These are phyloP conservation scores for Populus davidiana DNA, from an alignment of 345 rosid genomes.

Conservation along the genomic window DNA sequence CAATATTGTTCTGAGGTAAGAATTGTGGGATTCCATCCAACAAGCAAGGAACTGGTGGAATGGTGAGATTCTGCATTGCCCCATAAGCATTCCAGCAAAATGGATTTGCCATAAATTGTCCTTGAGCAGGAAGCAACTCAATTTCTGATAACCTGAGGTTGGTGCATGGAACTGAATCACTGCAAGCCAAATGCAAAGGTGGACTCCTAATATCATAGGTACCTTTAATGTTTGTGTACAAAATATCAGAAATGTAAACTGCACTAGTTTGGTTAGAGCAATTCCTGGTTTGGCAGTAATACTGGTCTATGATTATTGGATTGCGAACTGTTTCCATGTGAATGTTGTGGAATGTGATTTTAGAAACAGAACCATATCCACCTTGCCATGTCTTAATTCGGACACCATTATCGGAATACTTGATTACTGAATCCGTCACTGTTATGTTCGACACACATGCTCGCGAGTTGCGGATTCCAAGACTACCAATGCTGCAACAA, in stretches of 20 bases:
- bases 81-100: constrained; percentile 97
- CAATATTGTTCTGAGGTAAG: constrained; percentile 16
- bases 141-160: constrained; percentile 17
- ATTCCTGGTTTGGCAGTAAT: constrained; percentile 21
- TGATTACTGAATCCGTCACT: constrained; percentile 23
- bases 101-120: constrained; percentile 53
- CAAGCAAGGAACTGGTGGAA: constrained; percentile 42
- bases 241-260: constrained; percentile 24
- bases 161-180: constrained; percentile 38
- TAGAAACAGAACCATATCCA: constrained; percentile 26
- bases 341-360: constrained; percentile 30
- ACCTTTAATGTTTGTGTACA: constrained; percentile 29
- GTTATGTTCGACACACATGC: constrained; percentile 39
- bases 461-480: constrained; percentile 26
- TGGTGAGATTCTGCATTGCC: constrained; percentile 28
- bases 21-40: constrained; percentile 32
- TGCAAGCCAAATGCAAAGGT: constrained; percentile 32
- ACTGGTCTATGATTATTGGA: constrained; percentile 39
- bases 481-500: constrained; percentile 37
- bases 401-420: constrained; percentile 31
- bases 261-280: constrained; percentile 36
- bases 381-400: constrained; percentile 48
- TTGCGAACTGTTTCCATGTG: constrained; percentile 27
- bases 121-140: constrained; percentile 63
- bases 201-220: constrained; percentile 50